These are phyloP conservation scores for Kodamaea lidongshanica DNA, from an alignment of 805 yeast species.

Conservation along the genomic window DNA sequence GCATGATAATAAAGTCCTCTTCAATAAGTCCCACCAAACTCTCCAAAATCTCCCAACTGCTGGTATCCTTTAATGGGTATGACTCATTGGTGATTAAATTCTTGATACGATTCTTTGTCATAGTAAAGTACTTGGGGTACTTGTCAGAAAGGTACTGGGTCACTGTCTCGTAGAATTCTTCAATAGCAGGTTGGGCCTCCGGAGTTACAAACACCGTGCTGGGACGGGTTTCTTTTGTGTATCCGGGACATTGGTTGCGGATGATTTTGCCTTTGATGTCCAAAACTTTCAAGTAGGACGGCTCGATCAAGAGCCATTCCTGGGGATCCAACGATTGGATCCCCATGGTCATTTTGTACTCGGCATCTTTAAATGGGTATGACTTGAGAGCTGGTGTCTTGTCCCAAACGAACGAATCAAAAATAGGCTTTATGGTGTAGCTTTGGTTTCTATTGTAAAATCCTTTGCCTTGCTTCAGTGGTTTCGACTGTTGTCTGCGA, in stretches of 20 bases:
- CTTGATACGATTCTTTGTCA: slow-evolving; percentile 13
- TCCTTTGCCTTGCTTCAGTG: no score
- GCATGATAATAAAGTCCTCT: slow-evolving; percentile 36
- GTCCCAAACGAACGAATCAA: slow-evolving; percentile 23
- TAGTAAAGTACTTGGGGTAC: slow-evolving; percentile 33
- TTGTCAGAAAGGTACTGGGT: slow-evolving; percentile 29
- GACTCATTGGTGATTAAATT: slow-evolving; percentile 22
- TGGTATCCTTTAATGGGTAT: slow-evolving; percentile 6
- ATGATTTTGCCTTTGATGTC: slow-evolving; percentile 24
- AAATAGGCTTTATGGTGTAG: slow-evolving; percentile 14
- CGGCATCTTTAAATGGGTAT: slow-evolving; percentile 55
- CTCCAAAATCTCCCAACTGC: slow-evolving; percentile 16
- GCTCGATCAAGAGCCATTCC: slow-evolving; percentile 38
- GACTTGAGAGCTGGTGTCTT: slow-evolving; percentile 19
- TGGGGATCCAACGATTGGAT: slow-evolving; percentile 30
- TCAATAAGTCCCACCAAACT: slow-evolving; percentile 28
- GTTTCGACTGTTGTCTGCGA: no score
- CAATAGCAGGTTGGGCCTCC: slow-evolving; percentile 30
- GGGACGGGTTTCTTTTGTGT: slow-evolving; percentile 23
- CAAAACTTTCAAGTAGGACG: slow-evolving; percentile 23
- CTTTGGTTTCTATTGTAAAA: neutral
- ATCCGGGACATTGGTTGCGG: slow-evolving; percentile 28
- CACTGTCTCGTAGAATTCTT: slow-evolving; percentile 30
- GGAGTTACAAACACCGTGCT: slow-evolving; percentile 29
- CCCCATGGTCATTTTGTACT: slow-evolving; percentile 60